Evolutionary conservation across 2,329 filamentous ascomycete species (phyloP), one percentile per base, ranked within the genome.

Genomic region (Xylariaceae sp.): DNA sequence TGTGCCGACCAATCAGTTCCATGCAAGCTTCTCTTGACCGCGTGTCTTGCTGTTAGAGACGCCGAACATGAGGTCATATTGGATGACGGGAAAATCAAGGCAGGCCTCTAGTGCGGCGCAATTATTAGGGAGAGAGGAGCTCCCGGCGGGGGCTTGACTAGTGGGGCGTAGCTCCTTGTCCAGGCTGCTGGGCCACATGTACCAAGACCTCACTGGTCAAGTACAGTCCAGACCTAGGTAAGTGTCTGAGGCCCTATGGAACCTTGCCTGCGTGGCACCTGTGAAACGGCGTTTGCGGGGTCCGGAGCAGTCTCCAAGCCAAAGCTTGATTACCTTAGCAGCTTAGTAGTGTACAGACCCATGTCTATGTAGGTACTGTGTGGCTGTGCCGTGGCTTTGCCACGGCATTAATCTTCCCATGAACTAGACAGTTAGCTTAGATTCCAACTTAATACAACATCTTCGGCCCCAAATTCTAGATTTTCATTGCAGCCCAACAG

Each of bases 21-120:
- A 52, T 45, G 42, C 40, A 48, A 26, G 59, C 44, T 48, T 49
- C 47, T 32, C 40, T 37, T 51, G 48, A 52, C 32, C 43, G 59
- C 59, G 56, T 59, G 56, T 59, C 57, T 51, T 46, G 53, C 55
- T 60, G 59, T 57, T 54, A 57, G 48, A 56, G 53, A 46, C 16
- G 19, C 21, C 37, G 19, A 29, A 29, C 20, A 54, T 59, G 53
- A 61, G 53, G 56, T 61, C 59, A 61, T 59, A 40, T 23, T 40
- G 21, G 29, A 42, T 32, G 18, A 37, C 32, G 14, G 6, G 32
- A 41, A n/a, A 26, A 40, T 16, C 47, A n/a, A 20, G 47, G 10
- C 16, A 23, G 40, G n/a, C 40, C 20, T 18, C 29, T 21, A 16
- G 4, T 10, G 37, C 14, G 26, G n/a, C 26, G 7, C 20, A 43